phyloP scores from a whole-genome alignment of 495 filamentous ascomycete species.

The Podospora fimiseda region DNA sequence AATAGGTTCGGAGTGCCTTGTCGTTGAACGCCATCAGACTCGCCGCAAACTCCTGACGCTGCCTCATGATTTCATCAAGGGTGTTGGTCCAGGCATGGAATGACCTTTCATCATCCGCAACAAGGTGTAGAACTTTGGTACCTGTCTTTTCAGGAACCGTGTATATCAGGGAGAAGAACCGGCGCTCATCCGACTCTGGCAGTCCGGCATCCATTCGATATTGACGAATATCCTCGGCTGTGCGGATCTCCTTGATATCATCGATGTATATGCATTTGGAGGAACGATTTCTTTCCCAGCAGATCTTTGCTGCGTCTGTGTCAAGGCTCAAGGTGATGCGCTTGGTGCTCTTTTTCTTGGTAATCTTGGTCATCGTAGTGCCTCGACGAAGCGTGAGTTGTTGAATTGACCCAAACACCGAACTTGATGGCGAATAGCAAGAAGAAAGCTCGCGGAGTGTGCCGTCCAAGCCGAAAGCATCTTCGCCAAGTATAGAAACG shows the following conservation, averaged over 20 bases:
- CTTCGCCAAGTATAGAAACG: conserved; percentile 31
- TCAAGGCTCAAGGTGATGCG: conserved; percentile 72
- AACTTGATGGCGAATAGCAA: conserved; percentile 32
- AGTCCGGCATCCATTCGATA: conserved; percentile 80
- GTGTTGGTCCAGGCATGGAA: conserved; percentile 76
- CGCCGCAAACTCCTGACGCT: conserved; percentile 81
- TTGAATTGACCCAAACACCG: conserved; percentile 29
- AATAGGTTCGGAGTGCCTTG: conserved; percentile 70
- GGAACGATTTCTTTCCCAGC: conserved; percentile 73
- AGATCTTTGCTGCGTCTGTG: conserved; percentile 72
- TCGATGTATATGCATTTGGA: conserved; percentile 87
- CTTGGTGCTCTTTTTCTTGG: conserved; percentile 68
- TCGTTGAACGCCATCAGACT: conserved; percentile 77
- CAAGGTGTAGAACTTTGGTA: conserved; percentile 73
- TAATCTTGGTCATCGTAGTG: conserved; percentile 70
- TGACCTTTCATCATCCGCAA: conserved; percentile 61
- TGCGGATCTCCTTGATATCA: conserved; percentile 84
- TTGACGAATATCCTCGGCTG: conserved; percentile 77
- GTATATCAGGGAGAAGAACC: conserved; percentile 88
- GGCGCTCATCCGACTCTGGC: conserved; percentile 51
- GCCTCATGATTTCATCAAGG: conserved; percentile 70
- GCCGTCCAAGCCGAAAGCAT: conserved; percentile 25
- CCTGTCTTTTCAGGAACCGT: conserved; percentile 57
- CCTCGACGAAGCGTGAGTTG: conserved; percentile 61
- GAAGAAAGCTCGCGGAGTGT: conserved; percentile 27